phyloP scores from a whole-genome alignment of 2,329 filamentous ascomycete genomes.

The Fusarium sp. region DNA sequence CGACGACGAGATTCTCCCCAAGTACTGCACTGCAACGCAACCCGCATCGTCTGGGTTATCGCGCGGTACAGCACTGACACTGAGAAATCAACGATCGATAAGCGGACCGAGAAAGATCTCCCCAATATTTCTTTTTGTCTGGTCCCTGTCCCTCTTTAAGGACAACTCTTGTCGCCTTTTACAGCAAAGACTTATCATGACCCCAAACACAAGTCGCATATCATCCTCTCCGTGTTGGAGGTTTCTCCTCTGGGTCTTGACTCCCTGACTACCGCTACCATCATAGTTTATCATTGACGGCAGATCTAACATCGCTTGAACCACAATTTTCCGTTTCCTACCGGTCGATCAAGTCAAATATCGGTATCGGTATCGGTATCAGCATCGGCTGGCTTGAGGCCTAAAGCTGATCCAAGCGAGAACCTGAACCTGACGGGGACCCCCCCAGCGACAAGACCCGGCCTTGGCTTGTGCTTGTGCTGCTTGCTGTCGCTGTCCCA shows the following conservation, averaged over 20 bases:
- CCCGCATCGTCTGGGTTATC: constrained; percentile 30
- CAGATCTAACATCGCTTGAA: constrained; percentile 8
- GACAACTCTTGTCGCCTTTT: constrained; percentile 25
- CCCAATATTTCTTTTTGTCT: constrained; percentile 19
- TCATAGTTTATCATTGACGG: constrained; percentile 6
- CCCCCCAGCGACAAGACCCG: constrained; percentile 16
- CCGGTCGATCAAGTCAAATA: constrained; percentile 19
- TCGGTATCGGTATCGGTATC: constrained; percentile 27
- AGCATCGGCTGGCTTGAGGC: constrained; percentile 19
- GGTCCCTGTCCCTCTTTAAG: constrained; percentile 35
- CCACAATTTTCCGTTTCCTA: constrained; percentile 15
- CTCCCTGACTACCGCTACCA: constrained; percentile 53
- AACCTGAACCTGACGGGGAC: constrained; percentile 27
- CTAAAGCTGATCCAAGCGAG: constrained; percentile 32
- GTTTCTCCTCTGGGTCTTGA: constrained; percentile 55
- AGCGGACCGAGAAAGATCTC: constrained; percentile 34
- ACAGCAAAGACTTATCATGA: constrained; percentile 55
- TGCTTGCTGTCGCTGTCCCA: constrained; percentile 3
- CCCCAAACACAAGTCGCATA: constrained; percentile 53
- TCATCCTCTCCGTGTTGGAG: constrained; percentile 57
- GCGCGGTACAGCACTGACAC: constrained; percentile 24
- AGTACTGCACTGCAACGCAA: constrained; percentile 10
- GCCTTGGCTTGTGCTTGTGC: constrained; percentile 8
- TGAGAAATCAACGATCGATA: constrained; percentile 29
- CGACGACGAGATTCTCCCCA: constrained; percentile 30